Base-by-base conservation (phyloP, 441 rosid genomes). In the Jatropha podagrica region DNA sequence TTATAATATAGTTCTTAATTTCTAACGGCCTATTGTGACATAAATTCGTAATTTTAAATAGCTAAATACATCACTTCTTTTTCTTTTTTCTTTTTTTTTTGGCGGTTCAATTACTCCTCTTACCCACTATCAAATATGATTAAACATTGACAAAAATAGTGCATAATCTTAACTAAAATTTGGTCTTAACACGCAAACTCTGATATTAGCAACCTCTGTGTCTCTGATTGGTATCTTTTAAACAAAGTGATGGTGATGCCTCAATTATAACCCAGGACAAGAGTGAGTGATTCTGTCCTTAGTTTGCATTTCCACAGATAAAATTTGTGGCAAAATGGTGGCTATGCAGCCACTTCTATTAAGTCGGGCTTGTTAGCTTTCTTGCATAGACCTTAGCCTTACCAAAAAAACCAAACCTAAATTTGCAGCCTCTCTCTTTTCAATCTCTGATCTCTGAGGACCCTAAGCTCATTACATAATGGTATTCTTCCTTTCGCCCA, bases 231-330 rank as follows among this genome's bases (percentile, higher is more conserved):
- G 38, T 78, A 44, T 73, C 86, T 76, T 81, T 27, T 7, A 74
- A 79, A 76, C 75, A 71, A 79, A 79, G 84, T 54, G 73, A 78
- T 74, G 32, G 2, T 52, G 72, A 79, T 74, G 79, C 78, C 56
- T 76, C 66, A 20, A 66, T 77, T 80, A 72, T 60, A 38, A 73
- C 49, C 46, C 23, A 73, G 9, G 77, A 77, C 65, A 49, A 69
- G 61, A 32, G 40, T 38, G 23, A 80, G 73, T 65, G 71, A 74
- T 79, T 67, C 74, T 77, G 71, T 73, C 26, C 76, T 76, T 78
- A 2, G 20, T 63, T 20, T 78, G 74, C 79, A 78, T 17, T 20
- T 71, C 54, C 41, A 46, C 37, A 32, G 2, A 5, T 3, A 14
- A 68, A 37, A 32, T 4, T n/a, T 46, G 56, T 75, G 46, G 60